phyloP scores from a whole-genome alignment of 2,329 filamentous ascomycete species.

The Aureobasidium uvarum region DNA sequence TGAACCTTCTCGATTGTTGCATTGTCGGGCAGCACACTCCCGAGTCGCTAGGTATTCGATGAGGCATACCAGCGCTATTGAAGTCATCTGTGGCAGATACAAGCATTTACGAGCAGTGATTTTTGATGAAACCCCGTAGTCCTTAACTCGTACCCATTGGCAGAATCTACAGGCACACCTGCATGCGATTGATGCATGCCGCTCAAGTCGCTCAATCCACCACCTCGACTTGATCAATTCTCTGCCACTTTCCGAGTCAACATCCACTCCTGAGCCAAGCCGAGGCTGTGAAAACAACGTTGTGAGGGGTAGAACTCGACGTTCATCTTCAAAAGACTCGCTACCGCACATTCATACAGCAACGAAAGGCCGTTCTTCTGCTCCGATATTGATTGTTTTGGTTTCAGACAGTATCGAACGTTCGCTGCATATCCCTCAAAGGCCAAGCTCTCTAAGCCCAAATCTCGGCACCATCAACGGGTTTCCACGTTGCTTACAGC shows the following conservation, averaged over 20 bases:
- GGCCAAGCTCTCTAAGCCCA: background rate
- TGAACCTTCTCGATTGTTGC: background rate
- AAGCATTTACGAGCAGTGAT: background rate
- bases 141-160: background rate
- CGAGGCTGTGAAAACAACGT: background rate
- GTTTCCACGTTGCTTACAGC: constrained; percentile 19
- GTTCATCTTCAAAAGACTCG: background rate
- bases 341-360: background rate
- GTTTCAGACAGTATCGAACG: constrained; percentile 10
- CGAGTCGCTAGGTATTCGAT: background rate
- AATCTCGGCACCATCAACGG: constrained; percentile 13
- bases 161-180: background rate
- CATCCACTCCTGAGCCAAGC: background rate
- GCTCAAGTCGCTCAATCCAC: background rate
- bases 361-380: constrained; percentile 1
- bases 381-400: constrained; percentile 22
- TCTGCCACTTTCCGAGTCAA: background rate
- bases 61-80: background rate
- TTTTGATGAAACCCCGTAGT: background rate
- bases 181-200: background rate
- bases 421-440: constrained; percentile 18
- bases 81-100: background rate
- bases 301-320: constrained; percentile 9
- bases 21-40: background rate
- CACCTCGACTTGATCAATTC: background rate